Percentiles rank a stretch among this genome's conserved stretches.
These are phyloP conservation scores for Parasitella parasitica DNA, from an alignment of 371 early-diverging fungal species.

Conservation along the genomic window DNA sequence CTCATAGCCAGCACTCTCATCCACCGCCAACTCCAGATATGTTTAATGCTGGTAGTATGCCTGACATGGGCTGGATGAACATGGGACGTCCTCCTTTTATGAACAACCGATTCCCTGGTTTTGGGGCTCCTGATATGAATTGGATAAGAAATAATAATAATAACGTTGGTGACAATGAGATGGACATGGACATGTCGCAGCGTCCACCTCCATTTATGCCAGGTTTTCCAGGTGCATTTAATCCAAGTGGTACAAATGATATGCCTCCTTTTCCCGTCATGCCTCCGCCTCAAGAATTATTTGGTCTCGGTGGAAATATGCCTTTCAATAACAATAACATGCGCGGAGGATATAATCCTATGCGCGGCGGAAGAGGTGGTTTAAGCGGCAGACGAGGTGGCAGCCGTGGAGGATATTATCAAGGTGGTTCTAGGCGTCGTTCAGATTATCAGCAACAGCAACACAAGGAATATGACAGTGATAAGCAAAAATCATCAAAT, in stretches of 20 bases:
- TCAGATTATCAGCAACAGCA: slow-evolving; percentile 8
- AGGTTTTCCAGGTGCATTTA: slow-evolving; percentile 24
- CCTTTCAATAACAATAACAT: slow-evolving; percentile 6
- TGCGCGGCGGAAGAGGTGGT: slow-evolving; percentile 32
- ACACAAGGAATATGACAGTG: background rate
- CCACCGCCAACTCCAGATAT: slow-evolving; percentile 26
- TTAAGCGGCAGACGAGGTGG: background rate
- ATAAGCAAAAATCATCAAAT: slow-evolving; percentile 7
- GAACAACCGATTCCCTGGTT: slow-evolving; percentile 34
- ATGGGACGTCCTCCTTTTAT: slow-evolving; percentile 40
- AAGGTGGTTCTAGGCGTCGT: slow-evolving; percentile 10
- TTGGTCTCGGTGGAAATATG: slow-evolving; percentile 13
- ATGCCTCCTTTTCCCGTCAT: slow-evolving; percentile 20
- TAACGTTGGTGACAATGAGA: background rate
- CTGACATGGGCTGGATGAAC: slow-evolving; percentile 45
- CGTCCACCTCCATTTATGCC: slow-evolving; percentile 6
- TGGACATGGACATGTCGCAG: slow-evolving; percentile 3
- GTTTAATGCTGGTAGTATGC: slow-evolving; percentile 12
- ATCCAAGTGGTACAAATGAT: background rate
- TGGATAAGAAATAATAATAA: slow-evolving; percentile 17
- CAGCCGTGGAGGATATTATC: slow-evolving; percentile 14
- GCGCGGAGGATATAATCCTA: slow-evolving; percentile 17
- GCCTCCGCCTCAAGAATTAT: slow-evolving; percentile 35
- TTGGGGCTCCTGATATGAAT: slow-evolving; percentile 14
- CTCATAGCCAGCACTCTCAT: slow-evolving; percentile 6